A percentile compares a stretch with the other conserved stretches of the same genome.
These are phyloP conservation scores for Ascochyta rabiei DNA, from an alignment of 2,329 filamentous ascomycete species.

Conservation along the genomic window DNA sequence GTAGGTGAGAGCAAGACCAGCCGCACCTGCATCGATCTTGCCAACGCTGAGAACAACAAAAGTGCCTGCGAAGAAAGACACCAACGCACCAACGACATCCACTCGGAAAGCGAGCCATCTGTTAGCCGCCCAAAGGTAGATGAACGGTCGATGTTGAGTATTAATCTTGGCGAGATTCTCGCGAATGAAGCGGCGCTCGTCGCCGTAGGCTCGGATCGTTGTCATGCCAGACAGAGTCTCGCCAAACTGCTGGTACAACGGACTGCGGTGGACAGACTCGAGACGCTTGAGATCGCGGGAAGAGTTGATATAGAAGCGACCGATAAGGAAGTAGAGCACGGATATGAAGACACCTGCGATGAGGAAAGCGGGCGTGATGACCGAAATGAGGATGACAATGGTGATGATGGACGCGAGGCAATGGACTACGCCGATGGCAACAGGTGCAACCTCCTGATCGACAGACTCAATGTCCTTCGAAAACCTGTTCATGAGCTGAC, in stretches of 20 bases:
- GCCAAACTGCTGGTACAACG: slow-evolving; percentile 96
- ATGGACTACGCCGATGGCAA: slow-evolving; percentile 78
- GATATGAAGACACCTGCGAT: slow-evolving; percentile 87
- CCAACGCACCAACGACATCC: slow-evolving; percentile 86
- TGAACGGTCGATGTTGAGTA: slow-evolving; percentile 88
- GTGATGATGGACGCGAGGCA: slow-evolving; percentile 75
- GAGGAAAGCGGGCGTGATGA: slow-evolving; percentile 89
- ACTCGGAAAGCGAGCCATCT: slow-evolving; percentile 95
- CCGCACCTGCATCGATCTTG: slow-evolving; percentile 84
- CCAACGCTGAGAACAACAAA: slow-evolving; percentile 88
- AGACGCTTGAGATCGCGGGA: slow-evolving; percentile 95
- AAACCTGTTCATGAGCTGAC: slow-evolving; percentile 97
- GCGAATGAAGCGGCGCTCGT: slow-evolving; percentile 88
- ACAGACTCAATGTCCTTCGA: slow-evolving; percentile 96
- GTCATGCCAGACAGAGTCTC: slow-evolving; percentile 94
- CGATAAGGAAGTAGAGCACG: slow-evolving; percentile 79
- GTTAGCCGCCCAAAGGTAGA: slow-evolving; percentile 95
- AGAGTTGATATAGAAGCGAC: slow-evolving; percentile 85
- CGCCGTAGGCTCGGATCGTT: slow-evolving; percentile 94
- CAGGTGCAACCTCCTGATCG: slow-evolving; percentile 93
- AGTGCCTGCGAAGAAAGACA: slow-evolving; percentile 89
- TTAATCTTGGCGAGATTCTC: slow-evolving; percentile 91
- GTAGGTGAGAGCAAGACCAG: slow-evolving; percentile 92
- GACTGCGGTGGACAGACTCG: slow-evolving; percentile 92
- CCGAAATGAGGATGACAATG: slow-evolving; percentile 84